Conservation (phyloP, 805 yeast species). For the Alloascoidea hylecoeti region DNA sequence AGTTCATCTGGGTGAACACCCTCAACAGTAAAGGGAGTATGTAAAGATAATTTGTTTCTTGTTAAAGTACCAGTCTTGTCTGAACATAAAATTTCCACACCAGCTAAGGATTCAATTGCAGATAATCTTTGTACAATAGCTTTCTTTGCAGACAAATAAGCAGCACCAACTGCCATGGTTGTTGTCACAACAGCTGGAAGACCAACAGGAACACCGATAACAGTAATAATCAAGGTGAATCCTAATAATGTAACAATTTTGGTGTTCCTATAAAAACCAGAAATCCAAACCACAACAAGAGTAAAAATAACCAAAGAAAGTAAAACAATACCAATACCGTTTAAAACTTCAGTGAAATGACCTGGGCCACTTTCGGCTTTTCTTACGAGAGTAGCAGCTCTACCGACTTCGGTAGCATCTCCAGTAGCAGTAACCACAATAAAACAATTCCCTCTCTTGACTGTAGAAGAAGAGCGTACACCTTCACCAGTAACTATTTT, state of each 20-base stretch:
- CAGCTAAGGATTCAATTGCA: slow-evolving; percentile 93
- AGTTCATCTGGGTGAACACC: slow-evolving; percentile 95
- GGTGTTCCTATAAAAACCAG: slow-evolving; percentile 90
- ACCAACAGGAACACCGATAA: slow-evolving; percentile 98
- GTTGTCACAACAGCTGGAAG: slow-evolving; percentile 97
- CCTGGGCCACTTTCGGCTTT: slow-evolving; percentile 88
- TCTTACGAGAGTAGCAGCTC: slow-evolving; percentile 95
- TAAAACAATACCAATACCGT: slow-evolving; percentile 91
- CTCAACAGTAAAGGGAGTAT: slow-evolving; percentile 95
- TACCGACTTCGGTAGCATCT: slow-evolving; percentile 90
- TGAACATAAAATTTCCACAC: slow-evolving; percentile 94
- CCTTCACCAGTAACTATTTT: slow-evolving; percentile 88
- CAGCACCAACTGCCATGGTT: slow-evolving; percentile 99
- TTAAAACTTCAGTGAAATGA: slow-evolving; percentile 94
- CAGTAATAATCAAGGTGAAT: slow-evolving; percentile 88
- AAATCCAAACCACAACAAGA: slow-evolving; percentile 80
- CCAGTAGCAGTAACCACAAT: slow-evolving; percentile 90
- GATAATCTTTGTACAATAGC: slow-evolving; percentile 94
- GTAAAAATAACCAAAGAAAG: slow-evolving; percentile 80
- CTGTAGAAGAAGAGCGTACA: slow-evolving; percentile 87
- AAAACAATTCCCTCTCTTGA: slow-evolving; percentile 92
- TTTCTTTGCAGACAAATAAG: slow-evolving; percentile 91
- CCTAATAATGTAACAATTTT: slow-evolving; percentile 75
- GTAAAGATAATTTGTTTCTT: slow-evolving; percentile 88
- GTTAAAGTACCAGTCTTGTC: slow-evolving; percentile 97